These are phyloP conservation scores for Posidonia australis DNA, from an alignment of 106 monocot genomes.

Conservation along the genomic window DNA sequence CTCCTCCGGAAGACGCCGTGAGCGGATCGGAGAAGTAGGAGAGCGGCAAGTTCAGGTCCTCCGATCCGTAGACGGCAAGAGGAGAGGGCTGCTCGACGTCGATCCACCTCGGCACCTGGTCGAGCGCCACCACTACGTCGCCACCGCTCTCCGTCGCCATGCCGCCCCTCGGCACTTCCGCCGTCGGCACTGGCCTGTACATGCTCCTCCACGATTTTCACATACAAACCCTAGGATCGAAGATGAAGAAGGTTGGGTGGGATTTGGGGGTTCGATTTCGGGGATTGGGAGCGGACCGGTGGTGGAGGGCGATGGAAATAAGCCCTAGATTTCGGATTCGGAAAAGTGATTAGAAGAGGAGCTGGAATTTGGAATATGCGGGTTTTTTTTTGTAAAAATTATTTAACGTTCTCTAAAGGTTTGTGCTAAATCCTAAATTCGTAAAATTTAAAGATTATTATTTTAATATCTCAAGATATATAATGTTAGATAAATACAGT, in stretches of 20 bases:
- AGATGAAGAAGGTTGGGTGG: no score
- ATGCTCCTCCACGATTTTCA: slow-evolving; percentile 12
- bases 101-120: slow-evolving; percentile 92
- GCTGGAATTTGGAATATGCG: no score
- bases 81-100: slow-evolving; percentile 59
- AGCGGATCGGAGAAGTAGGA: slow-evolving; percentile 75
- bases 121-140: slow-evolving; percentile 62
- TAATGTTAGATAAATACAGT: no score
- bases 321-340: not conserved
- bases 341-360: no score
- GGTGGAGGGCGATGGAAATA: not conserved
- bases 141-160: slow-evolving; percentile 42
- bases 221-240: no score
- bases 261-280: not conserved
- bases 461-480: no score
- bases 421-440: no score
- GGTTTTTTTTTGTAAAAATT: no score
- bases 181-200: slow-evolving; percentile 36
- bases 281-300: no score
- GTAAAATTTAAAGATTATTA: no score
- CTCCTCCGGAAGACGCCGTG: slow-evolving; percentile 20
- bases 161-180: slow-evolving; percentile 22
- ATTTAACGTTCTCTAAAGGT: no score
- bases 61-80: slow-evolving; percentile 10
- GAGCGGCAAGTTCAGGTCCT: slow-evolving; percentile 38